Evolutionary conservation across 164 flowering plant species (phyloP), one percentile per base, ranked within the genome.

Genomic region (Piper longum): DNA sequence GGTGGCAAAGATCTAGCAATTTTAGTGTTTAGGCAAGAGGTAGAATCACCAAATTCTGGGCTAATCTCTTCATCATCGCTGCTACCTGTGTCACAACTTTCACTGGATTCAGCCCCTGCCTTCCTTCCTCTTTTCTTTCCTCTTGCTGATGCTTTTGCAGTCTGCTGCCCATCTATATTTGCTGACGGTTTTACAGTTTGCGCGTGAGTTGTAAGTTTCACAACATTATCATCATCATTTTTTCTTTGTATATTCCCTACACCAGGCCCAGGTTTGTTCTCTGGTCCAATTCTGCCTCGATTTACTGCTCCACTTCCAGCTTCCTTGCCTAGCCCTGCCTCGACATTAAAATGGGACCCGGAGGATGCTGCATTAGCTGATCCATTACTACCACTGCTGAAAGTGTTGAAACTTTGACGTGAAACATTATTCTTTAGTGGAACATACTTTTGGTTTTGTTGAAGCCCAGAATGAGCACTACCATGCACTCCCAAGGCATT

Each of bases 91-190:
- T 76, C 80, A 61, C 41, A 71, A 54, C 81, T 82, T 43, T 76
- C 87, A 75, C 84, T 78, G 4, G 82, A 80, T 65, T 82, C 84
- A 16, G 4, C 67, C 13, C 41, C 68, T 6, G 17, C 61, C 63
- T 69, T 81, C 72, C 75, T 82, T 13, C 72, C 62, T 67, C 78
- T 79, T 36, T 65, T 68, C 66, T 65, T 77, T 39, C 19, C 65
- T 61, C 45, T 74, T 55, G 64, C 52, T 48, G 52, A 48, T 48
- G 52, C 14, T 48, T 48, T 48, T 48, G 52, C 52, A 48, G 52
- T 68, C 13, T 72, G 39, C 16, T 66, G 42, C 57, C 66, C 67
- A 58, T 6, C 12, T 0, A 9, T 14, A 44, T 55, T 42, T 6
- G 45, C n/a, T 36, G 54, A 54, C 16, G 19, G 39, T 54, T 57